Evolutionary conservation across 352 stramenopile species (phyloP), one percentile per base, ranked within the genome.

Genomic region (Globisporangium radiosum): DNA sequence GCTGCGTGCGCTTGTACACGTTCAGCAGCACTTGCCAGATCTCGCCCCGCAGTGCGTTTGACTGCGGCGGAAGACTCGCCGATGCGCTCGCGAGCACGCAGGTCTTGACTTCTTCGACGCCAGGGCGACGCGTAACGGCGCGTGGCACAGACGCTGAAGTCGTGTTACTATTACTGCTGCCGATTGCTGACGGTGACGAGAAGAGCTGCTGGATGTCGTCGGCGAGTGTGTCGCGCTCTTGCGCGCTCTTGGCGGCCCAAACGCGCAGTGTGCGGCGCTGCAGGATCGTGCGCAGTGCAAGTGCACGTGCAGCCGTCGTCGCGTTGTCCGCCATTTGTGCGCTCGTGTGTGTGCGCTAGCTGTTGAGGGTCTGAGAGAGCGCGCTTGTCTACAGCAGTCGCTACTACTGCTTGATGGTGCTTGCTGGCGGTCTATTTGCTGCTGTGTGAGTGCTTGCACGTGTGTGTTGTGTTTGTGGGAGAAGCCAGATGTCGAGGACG

Each of bases 1-100:
- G 82, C 54, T 89, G 80, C 62, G 88, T 87, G 44, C 80, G 76
- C 65, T 84, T 87, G 70, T 87, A 89, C 10, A 92, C 83, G 59
- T 90, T 85, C 15, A 92, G 68, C 15, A 92, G 69, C 47, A 92
- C 78, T 60, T 92, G 83, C 83, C 83, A 92, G 62, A 92, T 86
- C 63, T 90, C 79, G 13, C 73, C 76, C 15, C 83, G 75, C 17
- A 91, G 60, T 15, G 68, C 52, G 36, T 69, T 73, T 52, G 73
- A 85, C 42, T 77, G 61, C 14, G 76, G 72, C 37, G 81, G 81
- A 8, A 91, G 52, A 65, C 67, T 73, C 42, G 76, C 70, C 33
- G 73, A 85, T 40, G 75, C 56, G 15, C 66, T 78, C 48, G 67
- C 59, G 6, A 89, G 59, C 14, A 90, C 52, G 58, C 78, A 89